Conservation (phyloP, 805 yeast genomes). For the Martiniozyma abietophila region DNA sequence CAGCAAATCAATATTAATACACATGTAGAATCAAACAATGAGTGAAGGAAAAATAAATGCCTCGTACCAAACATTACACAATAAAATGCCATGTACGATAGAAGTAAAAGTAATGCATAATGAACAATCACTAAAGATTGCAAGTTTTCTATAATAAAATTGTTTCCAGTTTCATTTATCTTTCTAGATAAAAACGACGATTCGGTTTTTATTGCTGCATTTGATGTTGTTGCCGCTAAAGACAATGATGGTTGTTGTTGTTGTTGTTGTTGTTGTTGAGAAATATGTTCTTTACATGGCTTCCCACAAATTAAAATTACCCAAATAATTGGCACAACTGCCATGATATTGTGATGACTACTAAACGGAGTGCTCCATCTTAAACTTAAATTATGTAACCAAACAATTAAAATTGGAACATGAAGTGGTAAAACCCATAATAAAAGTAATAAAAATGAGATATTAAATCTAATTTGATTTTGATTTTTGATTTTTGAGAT, state of each 20-base stretch:
- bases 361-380: slow-evolving; percentile 79
- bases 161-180: slow-evolving; percentile 81
- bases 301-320: slow-evolving; percentile 40
- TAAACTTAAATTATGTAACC: slow-evolving; percentile 67
- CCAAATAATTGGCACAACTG: slow-evolving; percentile 63
- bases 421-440: slow-evolving; percentile 73
- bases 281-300: slow-evolving; percentile 19
- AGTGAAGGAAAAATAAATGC: slow-evolving; percentile 80
- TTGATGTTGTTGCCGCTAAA: too few species aligned
- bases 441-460: slow-evolving; percentile 59
- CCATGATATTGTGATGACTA: slow-evolving; percentile 75
- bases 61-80: slow-evolving; percentile 66
- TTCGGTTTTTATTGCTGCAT: not conserved
- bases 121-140: slow-evolving; percentile 59
- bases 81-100: slow-evolving; percentile 49
- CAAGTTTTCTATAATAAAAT: slow-evolving; percentile 62
- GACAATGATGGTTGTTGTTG: too few species aligned
- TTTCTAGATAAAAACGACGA: slow-evolving; percentile 66
- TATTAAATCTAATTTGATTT: slow-evolving; percentile 43
- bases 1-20: slow-evolving; percentile 35
- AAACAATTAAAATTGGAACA: slow-evolving; percentile 69
- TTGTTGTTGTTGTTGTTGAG: not conserved
- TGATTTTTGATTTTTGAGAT: not conserved
- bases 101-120: slow-evolving; percentile 25
- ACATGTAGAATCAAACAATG: slow-evolving; percentile 56